Conservation (phyloP, 2,329 filamentous ascomycete species). For the Paecilomyces fulvus region DNA sequence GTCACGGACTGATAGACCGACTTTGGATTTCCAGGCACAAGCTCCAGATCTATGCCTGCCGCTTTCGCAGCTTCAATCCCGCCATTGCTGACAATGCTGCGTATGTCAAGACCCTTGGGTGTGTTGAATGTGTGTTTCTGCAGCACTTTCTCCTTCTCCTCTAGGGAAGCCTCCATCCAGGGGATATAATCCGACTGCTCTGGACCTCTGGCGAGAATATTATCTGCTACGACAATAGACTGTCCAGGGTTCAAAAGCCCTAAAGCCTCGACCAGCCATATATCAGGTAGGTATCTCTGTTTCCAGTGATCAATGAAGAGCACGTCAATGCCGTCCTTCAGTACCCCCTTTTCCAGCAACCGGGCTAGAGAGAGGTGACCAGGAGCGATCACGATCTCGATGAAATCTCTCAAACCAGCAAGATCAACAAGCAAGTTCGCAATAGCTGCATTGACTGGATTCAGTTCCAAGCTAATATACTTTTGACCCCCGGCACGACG, state of each 20-base stretch:
- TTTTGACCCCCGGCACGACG: conserved; percentile 53
- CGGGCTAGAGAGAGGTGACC: conserved; percentile 58
- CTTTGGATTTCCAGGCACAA: neutral
- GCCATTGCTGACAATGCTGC: neutral
- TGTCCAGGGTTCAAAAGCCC: conserved; percentile 52
- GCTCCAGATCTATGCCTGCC: neutral
- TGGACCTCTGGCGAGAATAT: conserved; percentile 28
- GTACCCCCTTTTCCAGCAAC: conserved; percentile 45
- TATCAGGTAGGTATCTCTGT: conserved; percentile 62
- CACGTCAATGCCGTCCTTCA: conserved; percentile 55
- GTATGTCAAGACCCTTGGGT: neutral
- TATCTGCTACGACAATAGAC: conserved; percentile 35
- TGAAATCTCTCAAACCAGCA: conserved; percentile 61
- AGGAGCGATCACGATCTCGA: conserved; percentile 62
- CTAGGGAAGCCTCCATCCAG: conserved; percentile 1
- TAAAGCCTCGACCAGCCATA: conserved; percentile 69
- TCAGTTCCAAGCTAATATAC: conserved; percentile 66
- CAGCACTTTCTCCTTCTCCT: conserved; percentile 1
- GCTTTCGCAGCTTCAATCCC: neutral
- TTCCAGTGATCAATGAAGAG: conserved; percentile 79
- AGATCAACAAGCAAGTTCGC: conserved; percentile 62
- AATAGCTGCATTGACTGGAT: conserved; percentile 64
- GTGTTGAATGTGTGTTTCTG: neutral
- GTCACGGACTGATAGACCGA: neutral
- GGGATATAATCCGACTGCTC: conserved; percentile 17